Conservation (phyloP, 2,329 filamentous ascomycete genomes). For the Aspergillus spinulosporus region DNA sequence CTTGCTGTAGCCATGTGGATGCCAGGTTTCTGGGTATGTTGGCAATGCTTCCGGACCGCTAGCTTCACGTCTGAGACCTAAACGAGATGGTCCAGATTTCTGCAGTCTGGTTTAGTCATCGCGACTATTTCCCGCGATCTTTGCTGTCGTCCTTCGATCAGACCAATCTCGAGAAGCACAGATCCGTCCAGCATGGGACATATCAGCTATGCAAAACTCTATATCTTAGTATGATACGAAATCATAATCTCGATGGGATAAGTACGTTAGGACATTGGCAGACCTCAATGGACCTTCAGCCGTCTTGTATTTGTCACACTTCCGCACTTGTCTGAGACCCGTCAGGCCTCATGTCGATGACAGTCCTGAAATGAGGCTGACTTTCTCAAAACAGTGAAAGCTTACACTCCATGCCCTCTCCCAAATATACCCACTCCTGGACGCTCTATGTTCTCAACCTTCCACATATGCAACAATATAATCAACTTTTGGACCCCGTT, state of each 20-base stretch:
- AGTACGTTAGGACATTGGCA: background rate
- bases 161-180: background rate
- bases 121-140: background rate
- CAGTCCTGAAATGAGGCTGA: background rate
- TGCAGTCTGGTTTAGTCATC: background rate
- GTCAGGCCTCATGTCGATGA: background rate
- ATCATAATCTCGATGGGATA: background rate
- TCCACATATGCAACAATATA: background rate
- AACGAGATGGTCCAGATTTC: background rate
- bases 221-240: background rate
- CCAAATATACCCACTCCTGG: background rate
- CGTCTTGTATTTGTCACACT: background rate
- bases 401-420: background rate
- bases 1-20: background rate
- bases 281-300: background rate
- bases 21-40: background rate
- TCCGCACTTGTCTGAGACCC: background rate
- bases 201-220: background rate
- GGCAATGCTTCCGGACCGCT: background rate
- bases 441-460: background rate
- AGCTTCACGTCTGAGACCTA: background rate
- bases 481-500: background rate
- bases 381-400: background rate
- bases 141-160: background rate
- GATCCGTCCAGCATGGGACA: background rate